Evolutionary conservation across 305 asterid species (phyloP).

Genomic region (Solanum chacoense): DNA sequence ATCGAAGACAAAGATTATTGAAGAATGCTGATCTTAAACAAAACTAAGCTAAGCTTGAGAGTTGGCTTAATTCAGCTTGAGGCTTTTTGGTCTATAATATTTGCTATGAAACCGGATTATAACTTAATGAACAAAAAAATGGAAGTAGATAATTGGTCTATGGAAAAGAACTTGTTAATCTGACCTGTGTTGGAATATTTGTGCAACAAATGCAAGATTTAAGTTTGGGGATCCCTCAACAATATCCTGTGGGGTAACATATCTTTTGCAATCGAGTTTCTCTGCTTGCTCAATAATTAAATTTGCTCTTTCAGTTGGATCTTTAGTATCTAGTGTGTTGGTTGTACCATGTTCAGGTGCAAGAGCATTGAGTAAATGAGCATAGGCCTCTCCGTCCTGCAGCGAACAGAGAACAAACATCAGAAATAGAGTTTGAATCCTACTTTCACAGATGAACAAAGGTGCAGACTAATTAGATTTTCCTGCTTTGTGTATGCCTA

Average conservation of each 20-base stretch:
- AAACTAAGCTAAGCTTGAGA: neutral
- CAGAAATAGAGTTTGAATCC: neutral
- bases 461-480: neutral
- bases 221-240: conserved; percentile 33
- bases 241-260: conserved; percentile 29
- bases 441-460: neutral
- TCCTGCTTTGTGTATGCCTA: neutral
- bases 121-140: neutral
- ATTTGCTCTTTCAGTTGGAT: conserved; percentile 80
- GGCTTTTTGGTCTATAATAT: neutral
- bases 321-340: conserved; percentile 43
- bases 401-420: neutral
- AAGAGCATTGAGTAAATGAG: conserved; percentile 80
- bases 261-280: conserved; percentile 36
- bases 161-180: neutral
- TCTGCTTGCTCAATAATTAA: conserved; percentile 89
- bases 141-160: neutral
- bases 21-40: neutral
- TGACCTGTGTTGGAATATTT: conserved; percentile 37
- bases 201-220: conserved; percentile 42
- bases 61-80: neutral
- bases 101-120: neutral
- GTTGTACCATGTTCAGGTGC: conserved; percentile 84
- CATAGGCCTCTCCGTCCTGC: conserved; percentile 95
- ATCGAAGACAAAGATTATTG: neutral